Evolutionary conservation across 2,329 filamentous ascomycete genomes (phyloP).

Genomic region (Fusarium euwallaceae): DNA sequence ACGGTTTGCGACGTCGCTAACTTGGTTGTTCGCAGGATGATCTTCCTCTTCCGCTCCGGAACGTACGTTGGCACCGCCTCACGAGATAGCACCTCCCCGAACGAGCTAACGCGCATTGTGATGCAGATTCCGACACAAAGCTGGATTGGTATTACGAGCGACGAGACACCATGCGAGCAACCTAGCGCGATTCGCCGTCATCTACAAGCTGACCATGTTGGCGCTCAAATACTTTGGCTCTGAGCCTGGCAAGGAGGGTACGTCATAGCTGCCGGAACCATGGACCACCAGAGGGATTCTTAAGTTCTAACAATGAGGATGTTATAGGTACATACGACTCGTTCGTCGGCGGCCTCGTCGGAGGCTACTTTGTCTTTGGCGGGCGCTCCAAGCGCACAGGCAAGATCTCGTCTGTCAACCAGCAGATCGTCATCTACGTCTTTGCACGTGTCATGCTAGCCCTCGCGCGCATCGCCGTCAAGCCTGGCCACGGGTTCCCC

Average conservation of each 20-base stretch:
- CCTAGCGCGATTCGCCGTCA: constrained; percentile 88
- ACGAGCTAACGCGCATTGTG: constrained; percentile 27
- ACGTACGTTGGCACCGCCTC: constrained; percentile 66
- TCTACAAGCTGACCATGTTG: constrained; percentile 90
- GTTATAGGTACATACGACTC: constrained; percentile 77
- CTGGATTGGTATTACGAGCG: constrained; percentile 82
- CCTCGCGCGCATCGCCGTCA: constrained; percentile 84
- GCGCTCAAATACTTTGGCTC: constrained; percentile 74
- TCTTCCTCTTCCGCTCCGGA: constrained; percentile 94
- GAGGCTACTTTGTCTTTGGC: constrained; percentile 95
- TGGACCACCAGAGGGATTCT: neutral
- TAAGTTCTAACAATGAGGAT: constrained; percentile 1
- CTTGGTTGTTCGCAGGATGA: constrained; percentile 74
- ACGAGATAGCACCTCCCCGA: neutral
- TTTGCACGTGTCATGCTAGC: constrained; percentile 92
- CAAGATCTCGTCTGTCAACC: constrained; percentile 83
- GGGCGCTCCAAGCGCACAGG: constrained; percentile 71
- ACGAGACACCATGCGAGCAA: constrained; percentile 93
- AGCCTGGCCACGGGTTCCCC: constrained; percentile 68
- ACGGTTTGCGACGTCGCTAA: constrained; percentile 32
- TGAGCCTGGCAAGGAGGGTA: constrained; percentile 71
- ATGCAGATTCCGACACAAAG: constrained; percentile 76
- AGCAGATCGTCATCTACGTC: constrained; percentile 98
- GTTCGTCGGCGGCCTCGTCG: constrained; percentile 87
- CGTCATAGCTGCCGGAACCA: constrained; percentile 43